Conservation (phyloP, 2,329 filamentous ascomycete species). For the Cercospora brassicicola region DNA sequence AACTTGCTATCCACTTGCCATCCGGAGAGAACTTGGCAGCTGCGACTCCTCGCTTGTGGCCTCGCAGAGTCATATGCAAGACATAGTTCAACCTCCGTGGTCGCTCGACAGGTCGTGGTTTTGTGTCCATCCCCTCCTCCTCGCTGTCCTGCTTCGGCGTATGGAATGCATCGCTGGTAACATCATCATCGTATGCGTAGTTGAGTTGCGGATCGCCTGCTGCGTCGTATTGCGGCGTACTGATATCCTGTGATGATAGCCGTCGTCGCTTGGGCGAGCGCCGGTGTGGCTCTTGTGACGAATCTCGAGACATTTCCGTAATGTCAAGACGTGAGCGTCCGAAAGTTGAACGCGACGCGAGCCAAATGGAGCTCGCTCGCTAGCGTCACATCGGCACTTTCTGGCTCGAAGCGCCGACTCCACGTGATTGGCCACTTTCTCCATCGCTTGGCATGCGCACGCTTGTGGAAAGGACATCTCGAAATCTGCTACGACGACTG, state of each 20-base stretch:
- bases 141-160: slow-evolving; percentile 31
- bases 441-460: slow-evolving; percentile 7
- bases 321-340: background rate
- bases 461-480: slow-evolving; percentile 3
- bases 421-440: slow-evolving; percentile 6
- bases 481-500: slow-evolving; percentile 3
- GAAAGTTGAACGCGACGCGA: slow-evolving; percentile 8
- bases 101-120: slow-evolving; percentile 41
- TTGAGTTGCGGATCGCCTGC: slow-evolving; percentile 28
- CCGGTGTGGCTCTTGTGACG: slow-evolving; percentile 20
- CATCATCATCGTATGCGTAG: slow-evolving; percentile 39
- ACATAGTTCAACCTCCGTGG: slow-evolving; percentile 66
- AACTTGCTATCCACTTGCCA: slow-evolving; percentile 83
- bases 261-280: slow-evolving; percentile 36
- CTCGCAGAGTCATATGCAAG: slow-evolving; percentile 68
- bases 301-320: slow-evolving; percentile 24
- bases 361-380: background rate
- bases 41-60: slow-evolving; percentile 76
- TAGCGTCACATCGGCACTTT: background rate
- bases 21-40: slow-evolving; percentile 90
- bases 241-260: slow-evolving; percentile 16
- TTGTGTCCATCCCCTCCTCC: slow-evolving; percentile 27
- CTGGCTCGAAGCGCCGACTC: background rate
- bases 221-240: slow-evolving; percentile 24
- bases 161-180: slow-evolving; percentile 31